Conservation (phyloP, 2,329 filamentous ascomycete species). For the Sporothrix pallida region DNA sequence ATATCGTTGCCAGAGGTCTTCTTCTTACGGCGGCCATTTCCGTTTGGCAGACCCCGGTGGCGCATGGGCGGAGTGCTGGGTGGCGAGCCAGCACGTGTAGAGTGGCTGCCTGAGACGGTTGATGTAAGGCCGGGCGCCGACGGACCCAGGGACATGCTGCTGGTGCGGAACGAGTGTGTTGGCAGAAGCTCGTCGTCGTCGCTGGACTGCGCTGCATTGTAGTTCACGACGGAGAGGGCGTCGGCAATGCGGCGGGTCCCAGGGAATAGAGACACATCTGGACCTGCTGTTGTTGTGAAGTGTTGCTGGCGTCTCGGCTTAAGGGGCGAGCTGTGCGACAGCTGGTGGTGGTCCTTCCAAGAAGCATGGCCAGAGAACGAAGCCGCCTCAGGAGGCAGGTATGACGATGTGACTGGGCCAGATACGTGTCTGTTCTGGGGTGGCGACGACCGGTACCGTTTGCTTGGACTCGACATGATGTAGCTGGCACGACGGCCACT, state of each 20-base stretch:
- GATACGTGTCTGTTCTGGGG: conserved; percentile 70
- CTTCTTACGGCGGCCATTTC: conserved; percentile 55
- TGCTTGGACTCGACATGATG: conserved; percentile 61
- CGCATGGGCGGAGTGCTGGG: conserved; percentile 80
- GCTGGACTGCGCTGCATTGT: conserved; percentile 68
- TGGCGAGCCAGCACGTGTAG: conserved; percentile 70
- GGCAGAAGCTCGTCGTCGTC: conserved; percentile 86
- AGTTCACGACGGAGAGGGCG: conserved; percentile 61
- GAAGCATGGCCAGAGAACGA: conserved; percentile 56
- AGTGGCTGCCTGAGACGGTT: conserved; percentile 43
- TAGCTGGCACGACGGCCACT: conserved; percentile 39
- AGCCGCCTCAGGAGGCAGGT: conserved; percentile 44
- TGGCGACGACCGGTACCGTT: conserved; percentile 71
- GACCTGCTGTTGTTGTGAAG: conserved; percentile 73
- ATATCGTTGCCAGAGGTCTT: conserved; percentile 44
- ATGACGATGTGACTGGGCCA: conserved; percentile 65
- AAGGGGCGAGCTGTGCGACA: conserved; percentile 86
- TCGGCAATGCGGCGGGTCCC: conserved; percentile 71
- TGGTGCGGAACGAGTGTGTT: conserved; percentile 71
- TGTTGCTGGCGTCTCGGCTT: conserved; percentile 76
- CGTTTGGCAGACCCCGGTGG: conserved; percentile 52
- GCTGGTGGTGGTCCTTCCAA: conserved; percentile 81
- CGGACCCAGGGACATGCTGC: conserved; percentile 40
- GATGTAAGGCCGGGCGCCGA: conserved; percentile 19
- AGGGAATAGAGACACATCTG: conserved; percentile 79